These are phyloP conservation scores for Trichoderma orchidacearum DNA, from an alignment of 495 filamentous ascomycete species.

Conservation along the genomic window DNA sequence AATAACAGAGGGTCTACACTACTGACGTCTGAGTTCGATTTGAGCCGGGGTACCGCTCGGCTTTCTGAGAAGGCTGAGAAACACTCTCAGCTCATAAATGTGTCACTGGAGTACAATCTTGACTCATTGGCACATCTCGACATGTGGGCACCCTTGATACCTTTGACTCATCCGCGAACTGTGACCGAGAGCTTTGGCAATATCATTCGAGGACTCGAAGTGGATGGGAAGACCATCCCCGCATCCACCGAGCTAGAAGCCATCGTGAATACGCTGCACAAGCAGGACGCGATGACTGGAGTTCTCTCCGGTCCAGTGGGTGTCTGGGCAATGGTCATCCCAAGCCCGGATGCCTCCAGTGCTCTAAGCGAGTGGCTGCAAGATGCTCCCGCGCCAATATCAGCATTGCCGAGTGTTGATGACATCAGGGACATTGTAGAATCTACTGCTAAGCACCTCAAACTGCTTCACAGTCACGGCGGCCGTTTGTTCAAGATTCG, in stretches of 20 bases:
- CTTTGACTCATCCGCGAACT: slow-evolving; percentile 48
- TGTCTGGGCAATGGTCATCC: slow-evolving; percentile 66
- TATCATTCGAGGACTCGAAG: slow-evolving; percentile 56
- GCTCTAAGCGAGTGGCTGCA: slow-evolving; percentile 3
- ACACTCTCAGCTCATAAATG: neutral
- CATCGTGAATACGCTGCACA: slow-evolving; percentile 36
- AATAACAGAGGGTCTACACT: slow-evolving; percentile 1
- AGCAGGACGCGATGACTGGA: slow-evolving; percentile 4
- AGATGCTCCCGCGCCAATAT: neutral
- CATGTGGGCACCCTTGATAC: slow-evolving; percentile 39
- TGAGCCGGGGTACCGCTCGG: neutral
- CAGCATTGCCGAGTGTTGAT: neutral
- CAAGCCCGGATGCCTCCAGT: slow-evolving; percentile 13
- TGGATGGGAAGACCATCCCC: slow-evolving; percentile 36
- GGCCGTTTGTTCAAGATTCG: slow-evolving; percentile 47
- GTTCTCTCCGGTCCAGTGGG: slow-evolving; percentile 33
- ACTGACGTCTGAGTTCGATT: neutral
- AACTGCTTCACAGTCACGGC: slow-evolving; percentile 23
- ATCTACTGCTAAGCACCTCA: slow-evolving; percentile 6
- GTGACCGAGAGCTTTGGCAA: slow-evolving; percentile 66
- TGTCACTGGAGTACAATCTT: neutral
- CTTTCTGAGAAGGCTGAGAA: neutral
- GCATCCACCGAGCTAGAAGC: slow-evolving; percentile 67
- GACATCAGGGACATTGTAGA: slow-evolving; percentile 4
- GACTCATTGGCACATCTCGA: neutral